phyloP scores from a whole-genome alignment of 2,329 filamentous ascomycete species.

The Chlorencoelia australis region DNA sequence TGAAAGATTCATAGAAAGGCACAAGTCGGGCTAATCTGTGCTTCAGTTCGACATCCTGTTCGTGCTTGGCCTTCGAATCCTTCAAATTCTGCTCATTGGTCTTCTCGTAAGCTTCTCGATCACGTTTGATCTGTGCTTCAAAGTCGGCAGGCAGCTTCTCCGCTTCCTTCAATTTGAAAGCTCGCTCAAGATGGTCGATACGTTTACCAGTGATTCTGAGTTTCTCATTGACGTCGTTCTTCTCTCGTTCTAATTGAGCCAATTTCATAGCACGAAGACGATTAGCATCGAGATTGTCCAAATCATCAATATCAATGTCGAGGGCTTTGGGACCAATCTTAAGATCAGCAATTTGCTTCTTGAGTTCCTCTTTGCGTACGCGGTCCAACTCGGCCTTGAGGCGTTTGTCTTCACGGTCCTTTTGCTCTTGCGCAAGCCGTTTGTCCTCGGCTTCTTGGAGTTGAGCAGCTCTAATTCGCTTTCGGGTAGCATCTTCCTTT shows the following conservation, averaged over 20 bases:
- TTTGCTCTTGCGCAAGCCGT: conserved; percentile 84
- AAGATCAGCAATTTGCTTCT: conserved; percentile 84
- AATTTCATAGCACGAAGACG: conserved; percentile 91
- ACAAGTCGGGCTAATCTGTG: conserved; percentile 81
- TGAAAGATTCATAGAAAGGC: conserved; percentile 75
- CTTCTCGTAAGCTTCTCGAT: conserved; percentile 71
- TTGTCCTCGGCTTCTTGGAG: conserved; percentile 82
- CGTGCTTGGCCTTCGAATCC: conserved; percentile 80
- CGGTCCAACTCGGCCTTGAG: conserved; percentile 80
- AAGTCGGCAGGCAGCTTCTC: conserved; percentile 88
- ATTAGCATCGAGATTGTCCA: conserved; percentile 81
- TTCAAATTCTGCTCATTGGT: conserved; percentile 67
- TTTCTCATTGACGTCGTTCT: conserved; percentile 89
- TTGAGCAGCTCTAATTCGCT: conserved; percentile 77
- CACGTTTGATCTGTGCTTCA: conserved; percentile 66
- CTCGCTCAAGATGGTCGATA: conserved; percentile 93
- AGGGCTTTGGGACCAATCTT: conserved; percentile 74
- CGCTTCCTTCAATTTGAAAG: conserved; percentile 87
- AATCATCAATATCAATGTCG: conserved; percentile 67
- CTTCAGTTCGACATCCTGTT: conserved; percentile 86
- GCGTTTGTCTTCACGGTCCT: conserved; percentile 78
- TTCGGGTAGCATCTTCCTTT: conserved; percentile 83
- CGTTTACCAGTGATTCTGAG: conserved; percentile 88
- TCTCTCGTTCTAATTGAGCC: conserved; percentile 91
- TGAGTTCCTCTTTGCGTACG: conserved; percentile 85